These are phyloP conservation scores for Saccharomycopsis phalli DNA, from an alignment of 1,139 yeast genomes.

Conservation along the genomic window DNA sequence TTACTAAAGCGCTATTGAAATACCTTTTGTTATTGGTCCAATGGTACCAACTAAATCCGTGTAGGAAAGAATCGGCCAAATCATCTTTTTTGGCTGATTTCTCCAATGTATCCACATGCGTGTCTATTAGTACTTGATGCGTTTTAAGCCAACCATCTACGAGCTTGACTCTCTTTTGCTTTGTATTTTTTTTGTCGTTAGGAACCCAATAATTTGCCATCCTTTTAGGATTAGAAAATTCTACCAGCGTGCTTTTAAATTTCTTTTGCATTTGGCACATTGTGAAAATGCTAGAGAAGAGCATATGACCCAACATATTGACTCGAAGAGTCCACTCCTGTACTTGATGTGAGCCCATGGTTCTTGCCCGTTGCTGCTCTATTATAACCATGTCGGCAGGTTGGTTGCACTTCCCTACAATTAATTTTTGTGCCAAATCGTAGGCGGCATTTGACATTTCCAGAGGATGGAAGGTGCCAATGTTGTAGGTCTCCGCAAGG, in stretches of 20 bases:
- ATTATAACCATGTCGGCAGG: slow-evolving; percentile 14
- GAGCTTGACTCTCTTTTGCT: slow-evolving; percentile 19
- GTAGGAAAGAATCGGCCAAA: slow-evolving; percentile 49
- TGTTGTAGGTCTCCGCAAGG: background rate
- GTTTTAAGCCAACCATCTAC: slow-evolving; percentile 19
- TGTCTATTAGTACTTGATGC: slow-evolving; percentile 12
- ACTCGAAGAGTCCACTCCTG: slow-evolving; percentile 20
- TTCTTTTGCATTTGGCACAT: background rate
- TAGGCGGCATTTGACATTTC: slow-evolving; percentile 3
- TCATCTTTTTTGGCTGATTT: slow-evolving; percentile 45
- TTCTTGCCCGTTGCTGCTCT: slow-evolving; percentile 18
- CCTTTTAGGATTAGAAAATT: slow-evolving; percentile 32
- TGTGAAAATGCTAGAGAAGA: slow-evolving; percentile 10
- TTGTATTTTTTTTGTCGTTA: slow-evolving; percentile 10
- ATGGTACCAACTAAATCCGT: slow-evolving; percentile 43
- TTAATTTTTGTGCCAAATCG: background rate
- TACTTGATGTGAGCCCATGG: slow-evolving; percentile 9
- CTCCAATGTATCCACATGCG: background rate
- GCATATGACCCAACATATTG: slow-evolving; percentile 17
- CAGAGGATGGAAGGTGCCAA: slow-evolving; percentile 1
- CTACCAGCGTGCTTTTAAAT: slow-evolving; percentile 19
- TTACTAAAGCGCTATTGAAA: too few species aligned
- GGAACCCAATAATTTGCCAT: slow-evolving; percentile 34
- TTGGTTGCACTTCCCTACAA: background rate
- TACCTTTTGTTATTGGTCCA: slow-evolving; percentile 38